Base-by-base conservation (phyloP, 345 rosid species). In the Lumnitzera racemosa region DNA sequence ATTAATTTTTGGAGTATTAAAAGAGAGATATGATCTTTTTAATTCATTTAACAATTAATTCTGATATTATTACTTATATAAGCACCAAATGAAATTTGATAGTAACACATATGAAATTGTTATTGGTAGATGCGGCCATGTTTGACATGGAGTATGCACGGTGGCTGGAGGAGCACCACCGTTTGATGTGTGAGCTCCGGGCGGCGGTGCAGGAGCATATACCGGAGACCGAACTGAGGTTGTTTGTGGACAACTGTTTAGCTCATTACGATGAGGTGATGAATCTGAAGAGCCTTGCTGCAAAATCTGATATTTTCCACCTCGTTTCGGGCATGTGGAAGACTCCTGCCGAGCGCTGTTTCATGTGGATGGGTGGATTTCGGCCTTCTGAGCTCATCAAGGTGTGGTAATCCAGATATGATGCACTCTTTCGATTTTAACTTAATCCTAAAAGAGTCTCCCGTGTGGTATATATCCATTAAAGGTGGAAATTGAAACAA, bases 341-440 rank as follows among this genome's bases (percentile, higher is more conserved):
- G 83, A 76, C 99, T 60, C 99, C 97, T 4, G 96, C 96, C 4
- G 99, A 95, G 61, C 81, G 99, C n/a, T 95, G 97, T 75, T 95
- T 88, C 83, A 70, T 88, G 90, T 95, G 99, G 99, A 67, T 95
- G 80, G 99, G 97, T 2, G 99, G 88, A 46, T 95, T 86, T 64
- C 92, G 96, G 11, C 99, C 99, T 12, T 95, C 97, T 17, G 96
- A 90, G 67, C 83, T 95, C 81, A 83, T 95, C 76, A 95, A 85
- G 97, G 99, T 90, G 99, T 90, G 77, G 36, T 7, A 13, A 23
- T 2, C 17, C 15, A 52, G 4, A 49, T 36, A 11, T 56, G 36
- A 11, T 56, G 36, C 46, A 47, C 46, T 23, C 62, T 11, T 15
- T 55, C 4, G 11, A 23, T 6, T 23, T 3, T 23, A 8, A 20